A percentile compares a stretch with the other conserved stretches of the same genome.
phyloP scores from a whole-genome alignment of 352 stramenopile genomes.

The Peronospora farinosa region DNA sequence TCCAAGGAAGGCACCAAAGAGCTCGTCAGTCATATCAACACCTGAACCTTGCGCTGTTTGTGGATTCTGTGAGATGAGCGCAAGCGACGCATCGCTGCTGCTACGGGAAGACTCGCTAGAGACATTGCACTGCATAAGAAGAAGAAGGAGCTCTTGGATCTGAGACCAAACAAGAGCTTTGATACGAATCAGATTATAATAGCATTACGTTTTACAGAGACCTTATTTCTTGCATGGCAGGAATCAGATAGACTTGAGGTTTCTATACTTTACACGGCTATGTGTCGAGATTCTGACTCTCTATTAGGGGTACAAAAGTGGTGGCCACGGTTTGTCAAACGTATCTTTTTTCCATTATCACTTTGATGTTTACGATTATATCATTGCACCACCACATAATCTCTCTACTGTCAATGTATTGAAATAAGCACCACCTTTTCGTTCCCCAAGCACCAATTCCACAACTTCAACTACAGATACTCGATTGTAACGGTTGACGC shows the following conservation, averaged over 20 bases:
- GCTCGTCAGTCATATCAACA: constrained; percentile 39
- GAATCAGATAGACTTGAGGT: constrained; percentile 13
- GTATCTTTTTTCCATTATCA: too few species aligned
- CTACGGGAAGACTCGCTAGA: constrained; percentile 18
- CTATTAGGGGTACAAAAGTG: constrained; percentile 3
- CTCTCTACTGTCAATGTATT: too few species aligned
- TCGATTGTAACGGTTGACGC: constrained; percentile 18
- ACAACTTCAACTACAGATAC: constrained; percentile 14
- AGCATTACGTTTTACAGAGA: too few species aligned
- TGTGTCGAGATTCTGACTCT: constrained; percentile 6
- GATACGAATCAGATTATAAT: too few species aligned
- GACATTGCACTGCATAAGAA: not conserved
- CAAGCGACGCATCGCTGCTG: constrained; percentile 5
- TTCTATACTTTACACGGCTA: constrained; percentile 5
- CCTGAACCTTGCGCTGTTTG: constrained; percentile 11
- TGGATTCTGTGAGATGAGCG: constrained; percentile 11
- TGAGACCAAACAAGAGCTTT: too few species aligned
- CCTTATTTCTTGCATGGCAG: constrained; percentile 10
- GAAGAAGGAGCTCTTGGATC: constrained; percentile 13
- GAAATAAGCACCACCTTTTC: too few species aligned
- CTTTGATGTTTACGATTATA: too few species aligned
- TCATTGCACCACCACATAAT: too few species aligned
- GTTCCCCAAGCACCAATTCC: constrained; percentile 1
- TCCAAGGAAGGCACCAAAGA: constrained; percentile 43
- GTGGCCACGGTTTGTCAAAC: constrained; percentile 5